Base-by-base conservation (phyloP, 2,329 filamentous ascomycete genomes). In the Parascedosporium putredinis region DNA sequence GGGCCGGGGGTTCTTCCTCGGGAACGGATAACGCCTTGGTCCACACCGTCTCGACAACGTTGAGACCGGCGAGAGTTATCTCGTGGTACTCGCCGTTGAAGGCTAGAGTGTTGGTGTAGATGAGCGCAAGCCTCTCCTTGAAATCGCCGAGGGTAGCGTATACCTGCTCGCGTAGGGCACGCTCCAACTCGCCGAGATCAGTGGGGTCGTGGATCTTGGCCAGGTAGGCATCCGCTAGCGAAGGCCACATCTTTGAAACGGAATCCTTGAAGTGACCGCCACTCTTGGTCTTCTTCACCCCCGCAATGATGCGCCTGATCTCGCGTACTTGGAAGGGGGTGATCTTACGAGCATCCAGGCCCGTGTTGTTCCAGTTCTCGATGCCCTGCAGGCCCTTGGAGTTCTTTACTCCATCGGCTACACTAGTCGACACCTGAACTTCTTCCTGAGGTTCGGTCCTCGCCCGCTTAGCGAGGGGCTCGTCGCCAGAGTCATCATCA, bases 31-130 rank as follows among this genome's bases (percentile, higher is more conserved):
- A 61, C 23, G 76, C 62, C 40, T 74, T 69, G 14, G 64, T 59
- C 59, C 76, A 70, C 10, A 79, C 68, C 12, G 69, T 63, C 55
- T 81, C 75, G 14, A 83, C 84, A 50, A 83, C 76, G 40, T 61
- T 61, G 43, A 66, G 67, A 12, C 74, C 76, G 14, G 70, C 65
- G 5, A 73, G 69, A 0, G 89, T 85, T 45, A 97, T 81, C 0
- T 78, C 69, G 59, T 97, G 90, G 4, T 78, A 70, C 0, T 77
- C 69, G 12, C 91, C 90, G 62, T 98, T 98, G 76, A 95, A 98
- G 0, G 72, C 69, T 33, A 84, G 63, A 1, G 86, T 81, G 63
- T 98, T 98, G 52, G 81, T 71, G 54, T 91, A 79, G 63, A 98
- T 84, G 49, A 89, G 73, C 27, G 82, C 70, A 47, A 96, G 75